Base-by-base conservation (phyloP, 2,329 filamentous ascomycete genomes). In the Onygenales sp. region DNA sequence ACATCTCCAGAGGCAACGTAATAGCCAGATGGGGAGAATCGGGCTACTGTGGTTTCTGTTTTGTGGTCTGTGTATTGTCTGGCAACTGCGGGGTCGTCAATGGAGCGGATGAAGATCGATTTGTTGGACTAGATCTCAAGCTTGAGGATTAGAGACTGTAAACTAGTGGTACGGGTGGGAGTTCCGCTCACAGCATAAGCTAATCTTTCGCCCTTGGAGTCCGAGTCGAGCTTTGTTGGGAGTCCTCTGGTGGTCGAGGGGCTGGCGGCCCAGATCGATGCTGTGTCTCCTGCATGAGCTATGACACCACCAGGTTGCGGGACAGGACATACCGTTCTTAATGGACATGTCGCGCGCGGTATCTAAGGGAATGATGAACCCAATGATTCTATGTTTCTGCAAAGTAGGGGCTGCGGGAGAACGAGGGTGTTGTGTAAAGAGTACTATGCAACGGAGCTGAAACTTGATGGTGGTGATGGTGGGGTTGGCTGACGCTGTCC, bases 61-160 rank as follows among this genome's bases (percentile, higher is more conserved):
- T 88, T 95, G 75, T 98, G 93, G 62, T 87, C 85, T 11, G 86
- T 94, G 74, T 97, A 98, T 71, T 98, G 91, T 66, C 87, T 90
- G 70, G 85, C 85, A 58, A 86, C 72, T 59, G 88, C 80, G 51
- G 92, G 92, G 67, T 93, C 77, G 74, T 98, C 92, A 74, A 98
- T 95, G 58, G 85, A 91, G 62, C 93, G 89, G 47, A 98, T 79
- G 74, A 96, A 97, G 72, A 98, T 85, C 57, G 92, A 97, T 77
- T 97, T 97, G 66, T 89, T 91, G 51, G 90, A 92, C 89, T 94
- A 62, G 10, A 49, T 36, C 27, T n/a, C 31, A 34, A 34, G 36
- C 9, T 7, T 32, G 36, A 49, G 17, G 5, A n/a, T 37, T 2
- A 27, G 21, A 3, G 3, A 27, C 21, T 27, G 21, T 27, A 27